Conservation (phyloP, 192 early-diverging fungal genomes). For the Gamsiella multidivaricata region DNA sequence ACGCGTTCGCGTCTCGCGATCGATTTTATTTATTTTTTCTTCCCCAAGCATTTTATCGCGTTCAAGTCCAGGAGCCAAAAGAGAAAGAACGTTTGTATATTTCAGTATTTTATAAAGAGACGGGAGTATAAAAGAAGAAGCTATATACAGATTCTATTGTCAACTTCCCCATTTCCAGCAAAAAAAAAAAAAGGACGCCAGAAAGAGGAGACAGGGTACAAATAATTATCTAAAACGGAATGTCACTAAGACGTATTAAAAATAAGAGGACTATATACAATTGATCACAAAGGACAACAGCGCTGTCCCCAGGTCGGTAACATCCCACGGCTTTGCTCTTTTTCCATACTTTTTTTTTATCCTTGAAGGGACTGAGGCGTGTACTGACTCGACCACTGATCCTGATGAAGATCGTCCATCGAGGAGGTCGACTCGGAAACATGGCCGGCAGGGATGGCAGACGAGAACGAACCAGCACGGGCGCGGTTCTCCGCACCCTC, state of each 20-base stretch:
- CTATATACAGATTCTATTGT: too few relatives aligned
- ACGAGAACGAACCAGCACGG: too few relatives aligned
- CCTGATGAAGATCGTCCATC: conserved; percentile 17
- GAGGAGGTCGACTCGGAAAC: not conserved
- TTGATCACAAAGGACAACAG: not conserved
- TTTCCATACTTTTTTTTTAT: not conserved
- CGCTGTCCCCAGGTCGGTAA: too few relatives aligned
- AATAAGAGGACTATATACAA: not conserved
- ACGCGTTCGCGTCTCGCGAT: too few relatives aligned
- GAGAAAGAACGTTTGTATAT: not conserved
- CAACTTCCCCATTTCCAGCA: too few relatives aligned
- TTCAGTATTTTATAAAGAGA: too few relatives aligned
- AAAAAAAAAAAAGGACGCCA: not conserved
- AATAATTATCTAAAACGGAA: too few relatives aligned
- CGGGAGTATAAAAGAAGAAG: not conserved
- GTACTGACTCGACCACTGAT: conserved; percentile 30
- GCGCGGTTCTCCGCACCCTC: too few relatives aligned
- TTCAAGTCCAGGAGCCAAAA: too few relatives aligned
- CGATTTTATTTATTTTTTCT: too few relatives aligned
- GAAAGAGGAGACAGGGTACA: not conserved
- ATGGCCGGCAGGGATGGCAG: conserved; percentile 7
- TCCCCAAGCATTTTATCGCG: too few relatives aligned
- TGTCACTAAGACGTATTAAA: too few relatives aligned
- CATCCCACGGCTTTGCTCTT: not conserved
- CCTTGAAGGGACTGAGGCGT: conserved; percentile 12